Conservation (phyloP, 2,329 filamentous ascomycete species). For the Colletotrichum tofieldiae region DNA sequence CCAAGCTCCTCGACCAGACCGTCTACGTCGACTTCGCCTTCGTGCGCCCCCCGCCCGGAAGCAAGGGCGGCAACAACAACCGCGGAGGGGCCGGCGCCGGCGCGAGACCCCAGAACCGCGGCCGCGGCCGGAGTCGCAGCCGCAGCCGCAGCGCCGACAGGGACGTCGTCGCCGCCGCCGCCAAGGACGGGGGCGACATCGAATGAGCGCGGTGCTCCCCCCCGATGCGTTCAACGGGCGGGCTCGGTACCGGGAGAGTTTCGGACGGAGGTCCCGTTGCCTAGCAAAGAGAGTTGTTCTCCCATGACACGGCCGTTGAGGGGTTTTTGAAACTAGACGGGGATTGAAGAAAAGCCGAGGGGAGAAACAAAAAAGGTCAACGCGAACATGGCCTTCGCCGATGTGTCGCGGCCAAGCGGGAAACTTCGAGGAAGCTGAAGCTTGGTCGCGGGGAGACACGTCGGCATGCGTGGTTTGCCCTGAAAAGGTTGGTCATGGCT, state of each 20-base stretch:
- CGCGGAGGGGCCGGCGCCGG: slow-evolving; percentile 57
- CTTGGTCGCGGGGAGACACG: slow-evolving; percentile 16
- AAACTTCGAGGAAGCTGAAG: background rate
- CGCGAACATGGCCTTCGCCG: slow-evolving; percentile 32
- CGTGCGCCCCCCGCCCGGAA: slow-evolving; percentile 80
- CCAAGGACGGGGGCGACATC: slow-evolving; percentile 24
- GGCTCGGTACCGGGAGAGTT: too few species aligned
- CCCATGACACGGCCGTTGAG: too few species aligned
- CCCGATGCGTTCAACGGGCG: too few species aligned
- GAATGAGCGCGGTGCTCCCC: background rate
- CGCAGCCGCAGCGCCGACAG: slow-evolving; percentile 50
- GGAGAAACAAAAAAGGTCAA: background rate
- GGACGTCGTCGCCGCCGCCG: slow-evolving; percentile 4
- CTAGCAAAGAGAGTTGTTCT: too few species aligned
- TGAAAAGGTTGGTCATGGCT: slow-evolving; percentile 22
- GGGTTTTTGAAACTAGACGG: too few species aligned
- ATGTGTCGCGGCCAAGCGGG: slow-evolving; percentile 32
- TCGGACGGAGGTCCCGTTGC: too few species aligned
- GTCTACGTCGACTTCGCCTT: slow-evolving; percentile 89
- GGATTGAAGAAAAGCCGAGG: background rate
- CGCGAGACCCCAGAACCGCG: slow-evolving; percentile 56
- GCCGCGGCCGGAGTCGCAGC: slow-evolving; percentile 53
- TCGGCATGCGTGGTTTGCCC: slow-evolving; percentile 35
- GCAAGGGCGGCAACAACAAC: slow-evolving; percentile 51
- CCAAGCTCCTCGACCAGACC: slow-evolving; percentile 86